Conservation (phyloP, 208 protist species). For the Leishmania turanica region DNA sequence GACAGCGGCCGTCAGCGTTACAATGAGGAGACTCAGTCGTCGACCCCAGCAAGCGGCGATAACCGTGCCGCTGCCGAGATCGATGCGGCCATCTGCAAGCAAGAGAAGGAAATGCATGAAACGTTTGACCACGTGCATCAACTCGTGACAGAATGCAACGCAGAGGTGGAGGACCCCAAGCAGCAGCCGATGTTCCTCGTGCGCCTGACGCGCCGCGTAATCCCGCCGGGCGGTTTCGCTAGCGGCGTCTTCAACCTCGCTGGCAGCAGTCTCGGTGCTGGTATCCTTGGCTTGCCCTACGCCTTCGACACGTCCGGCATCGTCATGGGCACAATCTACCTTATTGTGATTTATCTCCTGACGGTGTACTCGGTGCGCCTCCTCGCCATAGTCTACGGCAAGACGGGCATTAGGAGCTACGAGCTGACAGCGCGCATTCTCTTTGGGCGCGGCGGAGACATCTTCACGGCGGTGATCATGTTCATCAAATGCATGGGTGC, state of each 20-base stretch:
- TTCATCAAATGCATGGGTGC: constrained; percentile 78
- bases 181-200: not conserved
- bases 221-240: constrained; percentile 47
- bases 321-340: constrained; percentile 63
- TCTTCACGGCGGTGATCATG: constrained; percentile 69
- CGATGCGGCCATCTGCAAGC: not conserved
- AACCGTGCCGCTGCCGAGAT: not conserved
- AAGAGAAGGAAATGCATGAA: constrained; percentile 14
- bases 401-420: constrained; percentile 68
- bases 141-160: not conserved
- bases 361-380: constrained; percentile 76
- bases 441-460: constrained; percentile 52
- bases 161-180: not conserved
- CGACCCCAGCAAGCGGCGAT: not conserved
- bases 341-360: constrained; percentile 60
- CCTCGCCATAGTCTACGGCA: constrained; percentile 44
- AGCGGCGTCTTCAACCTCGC: constrained; percentile 76
- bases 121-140: constrained; percentile 15
- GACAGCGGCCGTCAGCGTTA: not conserved
- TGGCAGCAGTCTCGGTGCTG: constrained; percentile 64
- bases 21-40: not conserved
- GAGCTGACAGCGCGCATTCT: constrained; percentile 56
- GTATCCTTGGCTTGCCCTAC: constrained; percentile 65
- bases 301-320: constrained; percentile 64
- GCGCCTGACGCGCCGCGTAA: constrained; percentile 21